Evolutionary conservation across 169 alveolate genomes (phyloP), one percentile per base, ranked within the genome.

Genomic region (Babesia caballi): DNA sequence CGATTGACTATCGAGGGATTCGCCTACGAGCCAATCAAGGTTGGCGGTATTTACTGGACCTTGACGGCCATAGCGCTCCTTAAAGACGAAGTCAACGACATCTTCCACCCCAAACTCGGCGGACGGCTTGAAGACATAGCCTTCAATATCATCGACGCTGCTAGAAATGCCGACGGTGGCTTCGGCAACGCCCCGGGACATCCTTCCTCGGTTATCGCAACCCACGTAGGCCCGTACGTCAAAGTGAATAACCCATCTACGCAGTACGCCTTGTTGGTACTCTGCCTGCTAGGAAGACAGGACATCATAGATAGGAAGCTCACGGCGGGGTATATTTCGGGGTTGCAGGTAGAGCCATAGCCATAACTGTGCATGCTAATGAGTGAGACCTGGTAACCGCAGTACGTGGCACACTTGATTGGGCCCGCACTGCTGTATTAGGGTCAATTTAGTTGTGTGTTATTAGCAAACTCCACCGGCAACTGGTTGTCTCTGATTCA

Each of bases 211-310:
- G 49, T 87, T 54, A 84, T 87, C 57, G 82, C 92, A 47, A 87
- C 92, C 17, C 92, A 87, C 40, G 83, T 83, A 56, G 6, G 78
- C 30, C 21, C 59, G n/a, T 66, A n/a, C 25, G 23, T 50, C 3
- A 8, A 8, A n/a, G 5, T 36, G 28, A 14, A 9, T 28, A 21
- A 17, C 15, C 32, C 11, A 56, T 21, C 28, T 5, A 35, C 36
- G n/a, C 56, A 80, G 88, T 95, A 95, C 81, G 97, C 97, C 17
- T 50, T 95, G 9, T 89, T 95, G 59, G 67, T 88, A 0, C 82
- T 93, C 14, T 52, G 84, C 23, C 82, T 94, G 78, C 90, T 92
- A 40, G 90, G 89, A 49, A 75, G 88, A 28, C 65, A 89, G 38
- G 88, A 92, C 46, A 63, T 67, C 35, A 77, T 92, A 36, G 94